Evolutionary conservation across 768 basidiomycete species (phyloP), one percentile per base, ranked within the genome.

Genomic region (Trametes meyenii): DNA sequence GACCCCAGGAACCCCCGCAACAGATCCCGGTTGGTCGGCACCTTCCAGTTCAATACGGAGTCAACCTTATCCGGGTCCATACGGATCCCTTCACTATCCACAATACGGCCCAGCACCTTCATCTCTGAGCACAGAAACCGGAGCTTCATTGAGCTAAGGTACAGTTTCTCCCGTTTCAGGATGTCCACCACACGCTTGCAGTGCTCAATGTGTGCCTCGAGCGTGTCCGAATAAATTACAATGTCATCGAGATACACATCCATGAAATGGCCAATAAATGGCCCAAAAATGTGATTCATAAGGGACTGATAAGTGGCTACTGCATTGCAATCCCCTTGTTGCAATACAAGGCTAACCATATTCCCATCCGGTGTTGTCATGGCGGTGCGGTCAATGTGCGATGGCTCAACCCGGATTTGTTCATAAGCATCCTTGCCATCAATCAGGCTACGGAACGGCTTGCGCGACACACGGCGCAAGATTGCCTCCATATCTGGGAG

Each of bases 1-100:
- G 66, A 48, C 0, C 76, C 73, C 2, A 74, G 45, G 50, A 80
- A 80, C 0, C 74, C 73, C 0, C 65, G 52, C 0, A 80, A 60
- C 17, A 75, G 64, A 21, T 73, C 75, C 0, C 68, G 64, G 21
- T 73, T 77, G 0, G 66, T 67, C 3, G 71, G 71, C 2, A 45
- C 46, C 59, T 71, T 71, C 71, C 71, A 70, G 24, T 73, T 72
- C 0, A 69, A 0, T 0, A 81, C 67, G 0, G 59, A 49, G 29
- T 79, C 75, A 0, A 83, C 77, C 50, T 82, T 83, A 14, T 75
- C 63, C 0, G 77, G 77, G 42, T 81, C 78, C 76, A 81, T 80
- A 0, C 50, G 44, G 29, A 82, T 79, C 0, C 79, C 78, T 0
- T 73, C 19, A 21, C 75, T 67, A 17, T 73, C 69, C 1, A 82